Conservation (phyloP, 495 filamentous ascomycete species). For the Talaromyces nanjingensis region DNA sequence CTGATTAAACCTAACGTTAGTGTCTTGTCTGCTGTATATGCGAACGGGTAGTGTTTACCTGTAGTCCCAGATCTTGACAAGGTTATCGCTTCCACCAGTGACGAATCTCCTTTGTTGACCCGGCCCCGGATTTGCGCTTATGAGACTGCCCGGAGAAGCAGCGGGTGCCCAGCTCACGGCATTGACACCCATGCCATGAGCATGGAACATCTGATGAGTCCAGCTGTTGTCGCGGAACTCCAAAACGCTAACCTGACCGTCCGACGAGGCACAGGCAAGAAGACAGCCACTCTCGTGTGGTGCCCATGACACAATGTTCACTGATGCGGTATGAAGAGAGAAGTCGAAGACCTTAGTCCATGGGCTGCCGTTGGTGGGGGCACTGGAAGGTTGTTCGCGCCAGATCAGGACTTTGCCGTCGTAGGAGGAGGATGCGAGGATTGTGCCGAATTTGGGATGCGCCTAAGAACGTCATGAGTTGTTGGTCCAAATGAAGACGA, state of each 20-base stretch:
- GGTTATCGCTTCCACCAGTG: constrained; percentile 87
- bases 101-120: constrained; percentile 71
- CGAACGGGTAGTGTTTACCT: constrained; percentile 27
- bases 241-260: constrained; percentile 86
- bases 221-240: constrained; percentile 92
- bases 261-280: constrained; percentile 86
- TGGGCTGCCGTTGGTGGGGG: constrained; percentile 35
- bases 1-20: constrained; percentile 18
- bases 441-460: constrained; percentile 96
- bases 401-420: constrained; percentile 98
- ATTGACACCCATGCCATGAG: constrained; percentile 90
- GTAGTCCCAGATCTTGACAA: constrained; percentile 83
- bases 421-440: constrained; percentile 88
- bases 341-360: constrained; percentile 87
- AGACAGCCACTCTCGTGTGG: constrained; percentile 93
- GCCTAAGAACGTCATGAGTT: constrained; percentile 42
- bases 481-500: not conserved
- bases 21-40: not conserved
- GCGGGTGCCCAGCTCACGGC: constrained; percentile 91
- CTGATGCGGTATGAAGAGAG: constrained; percentile 82
- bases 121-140: constrained; percentile 57
- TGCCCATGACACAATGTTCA: constrained; percentile 96
- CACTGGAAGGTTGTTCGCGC: constrained; percentile 67
- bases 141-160: constrained; percentile 69
- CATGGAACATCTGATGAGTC: constrained; percentile 79